Conservation (phyloP, 2,329 filamentous ascomycete species). For the Aureobasidium sp. region DNA sequence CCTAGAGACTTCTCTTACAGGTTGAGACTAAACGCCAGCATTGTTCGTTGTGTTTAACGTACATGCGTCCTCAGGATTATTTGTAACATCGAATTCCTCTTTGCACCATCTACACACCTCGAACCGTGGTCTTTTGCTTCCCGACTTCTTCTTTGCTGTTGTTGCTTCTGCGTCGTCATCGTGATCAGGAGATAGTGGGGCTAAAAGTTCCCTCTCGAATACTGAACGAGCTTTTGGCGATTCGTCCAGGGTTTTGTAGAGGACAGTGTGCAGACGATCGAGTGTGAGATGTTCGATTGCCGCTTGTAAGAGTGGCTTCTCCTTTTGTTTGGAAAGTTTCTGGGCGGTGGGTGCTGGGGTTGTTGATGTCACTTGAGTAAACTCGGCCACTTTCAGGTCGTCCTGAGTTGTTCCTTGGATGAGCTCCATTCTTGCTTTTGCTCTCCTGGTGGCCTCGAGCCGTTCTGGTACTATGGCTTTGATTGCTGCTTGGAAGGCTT, state of each 20-base stretch:
- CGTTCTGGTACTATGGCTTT: not conserved
- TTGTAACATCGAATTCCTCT: not conserved
- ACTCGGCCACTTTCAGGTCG: not conserved
- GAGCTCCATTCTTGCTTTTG: not conserved
- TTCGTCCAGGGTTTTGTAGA: not conserved
- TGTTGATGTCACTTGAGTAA: not conserved
- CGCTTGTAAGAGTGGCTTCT: not conserved
- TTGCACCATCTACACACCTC: not conserved
- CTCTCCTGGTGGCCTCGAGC: not conserved
- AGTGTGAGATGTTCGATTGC: not conserved
- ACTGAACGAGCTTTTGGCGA: not conserved
- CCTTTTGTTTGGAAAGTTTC: not conserved
- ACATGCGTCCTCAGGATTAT: not conserved
- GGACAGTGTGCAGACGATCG: not conserved
- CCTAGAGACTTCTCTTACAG: too few relatives aligned
- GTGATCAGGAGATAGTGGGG: not conserved
- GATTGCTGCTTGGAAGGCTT: not conserved
- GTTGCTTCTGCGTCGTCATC: not conserved
- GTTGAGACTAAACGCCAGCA: too few relatives aligned
- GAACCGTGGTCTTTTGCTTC: not conserved
- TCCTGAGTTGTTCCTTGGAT: not conserved
- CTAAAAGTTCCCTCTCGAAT: not conserved
- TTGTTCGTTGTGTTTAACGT: too few relatives aligned
- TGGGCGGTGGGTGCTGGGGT: not conserved
- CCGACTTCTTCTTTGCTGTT: not conserved